A percentile compares a stretch with the other conserved stretches of the same genome.
Evolutionary conservation across 495 filamentous ascomycete genomes (phyloP).

Genomic region (Evansstolkia leycettana): DNA sequence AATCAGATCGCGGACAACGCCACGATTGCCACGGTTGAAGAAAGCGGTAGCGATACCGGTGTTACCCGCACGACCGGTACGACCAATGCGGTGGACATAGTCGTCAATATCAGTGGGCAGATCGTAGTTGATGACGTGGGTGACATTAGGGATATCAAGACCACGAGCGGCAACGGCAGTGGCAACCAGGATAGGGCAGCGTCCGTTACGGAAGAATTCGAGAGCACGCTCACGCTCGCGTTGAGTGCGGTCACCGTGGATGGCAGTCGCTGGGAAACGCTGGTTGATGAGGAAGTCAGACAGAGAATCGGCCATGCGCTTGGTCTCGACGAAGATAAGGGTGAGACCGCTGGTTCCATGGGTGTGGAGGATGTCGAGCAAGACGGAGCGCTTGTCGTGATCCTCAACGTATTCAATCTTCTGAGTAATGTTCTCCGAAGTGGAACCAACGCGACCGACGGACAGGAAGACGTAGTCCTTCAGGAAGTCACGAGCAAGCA

Average conservation of each 20-base stretch:
- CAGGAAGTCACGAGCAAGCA: conserved; percentile 94
- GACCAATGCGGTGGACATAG: conserved; percentile 98
- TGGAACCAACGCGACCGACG: conserved; percentile 98
- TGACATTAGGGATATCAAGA: conserved; percentile 97
- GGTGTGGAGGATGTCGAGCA: conserved; percentile 94
- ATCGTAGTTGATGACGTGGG: conserved; percentile 98
- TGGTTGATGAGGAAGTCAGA: conserved; percentile 98
- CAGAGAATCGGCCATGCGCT: conserved; percentile 96
- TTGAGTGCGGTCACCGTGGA: conserved; percentile 96
- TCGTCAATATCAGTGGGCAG: conserved; percentile 97
- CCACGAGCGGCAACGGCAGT: conserved; percentile 93
- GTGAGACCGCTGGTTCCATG: conserved; percentile 76
- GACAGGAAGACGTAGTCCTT: conserved; percentile 98
- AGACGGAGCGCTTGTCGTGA: conserved; percentile 89
- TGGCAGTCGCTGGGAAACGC: conserved; percentile 95
- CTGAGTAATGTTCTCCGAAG: conserved; percentile 98
- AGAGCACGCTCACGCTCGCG: conserved; percentile 96
- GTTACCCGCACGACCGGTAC: conserved; percentile 98
- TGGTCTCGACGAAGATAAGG: conserved; percentile 97
- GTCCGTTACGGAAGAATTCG: conserved; percentile 90
- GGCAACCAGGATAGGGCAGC: conserved; percentile 91
- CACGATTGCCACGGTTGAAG: conserved; percentile 98
- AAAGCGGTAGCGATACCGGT: conserved; percentile 97
- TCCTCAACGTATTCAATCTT: conserved; percentile 98
- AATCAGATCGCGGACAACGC: conserved; percentile 87